Base-by-base conservation (phyloP, 2,329 filamentous ascomycete genomes). In the Boeremia exigua region DNA sequence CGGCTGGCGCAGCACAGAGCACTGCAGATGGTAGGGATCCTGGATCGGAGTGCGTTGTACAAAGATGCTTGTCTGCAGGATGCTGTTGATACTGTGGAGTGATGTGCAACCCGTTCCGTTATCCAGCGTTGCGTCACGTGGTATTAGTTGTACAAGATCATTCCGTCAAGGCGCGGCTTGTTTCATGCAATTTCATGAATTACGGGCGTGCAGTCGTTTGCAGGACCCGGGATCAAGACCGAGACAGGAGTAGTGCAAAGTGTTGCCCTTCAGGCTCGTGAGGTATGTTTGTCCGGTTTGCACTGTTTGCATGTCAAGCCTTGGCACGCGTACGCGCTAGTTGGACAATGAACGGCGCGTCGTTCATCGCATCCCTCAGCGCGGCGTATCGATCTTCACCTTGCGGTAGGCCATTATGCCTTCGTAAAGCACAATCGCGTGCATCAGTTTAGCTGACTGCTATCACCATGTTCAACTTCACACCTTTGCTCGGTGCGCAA, bases 381-480 rank as follows among this genome's bases (percentile, higher is more conserved):
- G 47, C 48, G 47, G 27, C 42, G 29, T 38, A 42, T 32, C 30
- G 32, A 36, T 39, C 36, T 43, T 39, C 30, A 43, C 36, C 15
- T 44, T 23, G 34, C 48, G 40, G 30, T 34, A 32, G 39, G 54
- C 39, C 49, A 34, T 29, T 44, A 57, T 57, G 54, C 28, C 48
- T 49, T 17, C 25, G 34, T 49, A 38, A 37, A 49, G 11, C 6
- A 4, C 33, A 28, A 14, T 49, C 44, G 45, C 54, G 25, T 42
- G 45, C 39, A 49, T 46, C 49, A 34, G 45, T 45, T 2, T 25
- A 46, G 48, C 38, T 55, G 46, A 43, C 52, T 36, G 37, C 48
- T 15, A 44, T 53, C 29, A 56, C 63, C 69, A 99, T 99, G 95
- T 98, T 99, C 82, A 96, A 90, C 63, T 97, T 98, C 78, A 96